Evolutionary conservation across 495 filamentous ascomycete species (phyloP).

Genomic region (Aspergillus bridgeri): DNA sequence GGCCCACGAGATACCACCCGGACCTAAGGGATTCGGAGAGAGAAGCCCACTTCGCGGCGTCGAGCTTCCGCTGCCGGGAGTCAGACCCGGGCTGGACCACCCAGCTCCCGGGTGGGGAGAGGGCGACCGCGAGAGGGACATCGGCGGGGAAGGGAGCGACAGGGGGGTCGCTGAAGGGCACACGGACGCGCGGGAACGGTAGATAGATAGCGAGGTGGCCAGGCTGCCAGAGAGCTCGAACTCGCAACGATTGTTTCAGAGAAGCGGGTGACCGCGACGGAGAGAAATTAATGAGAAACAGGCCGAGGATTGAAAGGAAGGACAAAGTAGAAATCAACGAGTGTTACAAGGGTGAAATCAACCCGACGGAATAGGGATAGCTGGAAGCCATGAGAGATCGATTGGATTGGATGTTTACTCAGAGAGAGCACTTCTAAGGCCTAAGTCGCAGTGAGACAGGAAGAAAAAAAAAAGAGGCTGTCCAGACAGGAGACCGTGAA

Average conservation of each 20-base stretch:
- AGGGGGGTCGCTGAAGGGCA: slow-evolving; percentile 1
- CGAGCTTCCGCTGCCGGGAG: slow-evolving; percentile 63
- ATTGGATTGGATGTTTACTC: not conserved
- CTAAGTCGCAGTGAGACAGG: not conserved
- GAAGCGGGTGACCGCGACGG: not conserved
- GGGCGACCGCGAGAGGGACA: slow-evolving; percentile 83
- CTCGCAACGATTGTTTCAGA: not conserved
- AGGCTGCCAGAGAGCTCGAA: not conserved
- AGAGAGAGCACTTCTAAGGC: not conserved
- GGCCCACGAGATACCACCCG: slow-evolving; percentile 69
- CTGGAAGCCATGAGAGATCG: not conserved
- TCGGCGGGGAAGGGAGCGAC: slow-evolving; percentile 31
- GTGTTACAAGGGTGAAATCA: not conserved
- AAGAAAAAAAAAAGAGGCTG: slow-evolving; percentile 1
- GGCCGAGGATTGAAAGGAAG: slow-evolving; percentile 5
- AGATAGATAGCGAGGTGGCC: not conserved
- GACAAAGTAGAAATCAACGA: not conserved
- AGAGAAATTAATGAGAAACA: not conserved
- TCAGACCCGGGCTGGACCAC: slow-evolving; percentile 83
- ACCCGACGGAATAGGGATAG: not conserved
- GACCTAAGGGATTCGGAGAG: slow-evolving; percentile 30
- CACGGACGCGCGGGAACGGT: not conserved
- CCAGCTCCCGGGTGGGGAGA: slow-evolving; percentile 77
- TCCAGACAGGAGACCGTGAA: slow-evolving; percentile 13
- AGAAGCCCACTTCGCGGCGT: slow-evolving; percentile 58